A percentile compares a stretch with the other conserved stretches of the same genome.
These are phyloP conservation scores for Pelagomonas calceolata DNA, from an alignment of 108 stramenopile species.

Conservation along the genomic window DNA sequence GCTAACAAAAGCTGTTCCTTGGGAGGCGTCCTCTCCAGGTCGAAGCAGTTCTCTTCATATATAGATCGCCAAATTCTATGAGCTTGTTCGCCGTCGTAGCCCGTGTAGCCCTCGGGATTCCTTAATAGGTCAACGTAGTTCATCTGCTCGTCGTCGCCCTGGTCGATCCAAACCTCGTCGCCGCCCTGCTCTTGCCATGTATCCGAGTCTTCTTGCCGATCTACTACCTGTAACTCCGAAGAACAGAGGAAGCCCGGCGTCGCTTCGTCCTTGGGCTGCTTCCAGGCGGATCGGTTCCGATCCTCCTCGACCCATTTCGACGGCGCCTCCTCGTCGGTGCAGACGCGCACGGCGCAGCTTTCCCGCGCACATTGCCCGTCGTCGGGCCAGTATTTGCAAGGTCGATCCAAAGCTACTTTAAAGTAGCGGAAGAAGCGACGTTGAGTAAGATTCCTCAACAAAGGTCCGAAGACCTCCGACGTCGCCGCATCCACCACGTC, in stretches of 20 bases:
- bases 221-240: not conserved
- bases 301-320: not conserved
- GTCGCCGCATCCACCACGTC: not conserved
- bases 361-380: not conserved
- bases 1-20: not conserved
- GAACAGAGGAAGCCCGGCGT: too few relatives aligned
- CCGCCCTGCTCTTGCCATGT: not conserved
- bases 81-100: constrained; percentile 17
- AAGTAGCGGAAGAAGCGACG: not conserved
- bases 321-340: not conserved
- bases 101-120: constrained; percentile 31
- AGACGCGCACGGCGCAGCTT: not conserved
- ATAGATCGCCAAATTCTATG: constrained; percentile 8
- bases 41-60: constrained; percentile 24
- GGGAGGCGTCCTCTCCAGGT: not conserved
- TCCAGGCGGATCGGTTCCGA: not conserved
- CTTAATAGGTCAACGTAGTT: constrained; percentile 26
- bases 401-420: not conserved
- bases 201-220: not conserved
- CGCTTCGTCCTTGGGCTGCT: not conserved
- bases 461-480: not conserved
- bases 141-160: not conserved
- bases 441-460: not conserved
- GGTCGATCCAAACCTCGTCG: not conserved
- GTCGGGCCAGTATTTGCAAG: not conserved